Base-by-base conservation (phyloP, 768 basidiomycete genomes). In the Pulveroboletus sp. region DNA sequence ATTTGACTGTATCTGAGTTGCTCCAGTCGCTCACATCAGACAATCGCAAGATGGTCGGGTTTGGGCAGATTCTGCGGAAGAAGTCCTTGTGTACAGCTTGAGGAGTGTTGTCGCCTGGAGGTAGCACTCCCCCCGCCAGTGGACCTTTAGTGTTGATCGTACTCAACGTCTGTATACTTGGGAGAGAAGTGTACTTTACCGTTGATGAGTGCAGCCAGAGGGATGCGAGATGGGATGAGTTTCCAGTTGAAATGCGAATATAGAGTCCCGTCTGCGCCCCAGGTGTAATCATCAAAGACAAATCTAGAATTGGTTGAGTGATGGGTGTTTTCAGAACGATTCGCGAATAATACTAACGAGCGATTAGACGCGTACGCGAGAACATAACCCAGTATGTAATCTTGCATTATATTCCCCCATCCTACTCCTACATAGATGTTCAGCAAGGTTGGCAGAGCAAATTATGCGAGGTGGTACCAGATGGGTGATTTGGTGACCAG, bases 401-500 rank as follows among this genome's bases (percentile, higher is more conserved):
- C 72, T 49, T 73, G 71, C 70, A 72, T 66, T 25, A 63, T 58
- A 39, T 73, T 72, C 31, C 69, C 68, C 64, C 64, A 72, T 14
- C 71, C 72, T 25, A 63, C 59, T 32, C 50, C 72, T 72, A 13
- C 14, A 34, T 19, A 5, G 20, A 29, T 19, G 17, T 24, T 60
- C 9, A 55, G 40, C 24, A 12, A 36, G 35, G 24, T 40, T 36
- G 9, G 1, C 11, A 17, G 2, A 16, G n/a, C 0, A 3, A 11
- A 11, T 16, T 25, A 10, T 20, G 27, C 6, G 29, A n/a, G 39
- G 43, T 52, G 39, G 43, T 52, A 51, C 50, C 21, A 34, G 33
- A 41, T 40, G 66, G 71, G 53, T 80, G 76, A 48, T 76, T 78
- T 17, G 75, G 70, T 17, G 76, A 64, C 64, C 69, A 79, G 4